Conservation (phyloP, 805 yeast genomes). For the Suhomyces sp. region DNA sequence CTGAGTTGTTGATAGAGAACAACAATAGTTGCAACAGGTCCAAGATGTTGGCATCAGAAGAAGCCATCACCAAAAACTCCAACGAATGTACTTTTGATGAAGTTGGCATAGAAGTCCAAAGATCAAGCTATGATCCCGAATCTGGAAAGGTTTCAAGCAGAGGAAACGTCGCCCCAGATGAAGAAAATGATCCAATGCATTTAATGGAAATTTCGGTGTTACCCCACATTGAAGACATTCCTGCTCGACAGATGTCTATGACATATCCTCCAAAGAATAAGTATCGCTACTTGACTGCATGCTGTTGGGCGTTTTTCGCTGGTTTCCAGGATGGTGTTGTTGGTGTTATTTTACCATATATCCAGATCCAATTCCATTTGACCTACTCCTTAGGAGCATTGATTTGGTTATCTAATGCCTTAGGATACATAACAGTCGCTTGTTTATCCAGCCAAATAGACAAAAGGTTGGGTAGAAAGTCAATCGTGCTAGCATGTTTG, state of each 20-base stretch:
- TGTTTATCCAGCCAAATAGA: constrained; percentile 15
- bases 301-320: constrained; percentile 16
- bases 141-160: too few relatives aligned
- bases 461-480: constrained; percentile 16
- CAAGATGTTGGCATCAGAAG: too few relatives aligned
- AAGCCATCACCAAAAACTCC: too few relatives aligned
- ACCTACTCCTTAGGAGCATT: constrained; percentile 19
- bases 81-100: too few relatives aligned
- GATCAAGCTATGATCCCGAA: too few relatives aligned
- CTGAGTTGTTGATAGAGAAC: too few relatives aligned
- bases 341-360: constrained; percentile 22
- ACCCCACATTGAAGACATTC: too few relatives aligned
- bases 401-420: constrained; percentile 21
- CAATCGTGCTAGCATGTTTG: constrained; percentile 14
- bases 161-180: too few relatives aligned
- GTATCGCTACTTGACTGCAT: constrained; percentile 16
- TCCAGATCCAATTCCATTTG: constrained; percentile 18
- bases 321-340: constrained; percentile 23
- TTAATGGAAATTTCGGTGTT: too few relatives aligned
- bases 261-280: constrained; percentile 16
- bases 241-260: constrained; percentile 17
- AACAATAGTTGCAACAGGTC: too few relatives aligned
- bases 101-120: too few relatives aligned
- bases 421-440: constrained; percentile 20
- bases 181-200: neutral